A percentile compares a stretch with the other conserved stretches of the same genome.
Evolutionary conservation across 2,329 filamentous ascomycete species (phyloP).

Genomic region (Pseudodiploospora longispora): DNA sequence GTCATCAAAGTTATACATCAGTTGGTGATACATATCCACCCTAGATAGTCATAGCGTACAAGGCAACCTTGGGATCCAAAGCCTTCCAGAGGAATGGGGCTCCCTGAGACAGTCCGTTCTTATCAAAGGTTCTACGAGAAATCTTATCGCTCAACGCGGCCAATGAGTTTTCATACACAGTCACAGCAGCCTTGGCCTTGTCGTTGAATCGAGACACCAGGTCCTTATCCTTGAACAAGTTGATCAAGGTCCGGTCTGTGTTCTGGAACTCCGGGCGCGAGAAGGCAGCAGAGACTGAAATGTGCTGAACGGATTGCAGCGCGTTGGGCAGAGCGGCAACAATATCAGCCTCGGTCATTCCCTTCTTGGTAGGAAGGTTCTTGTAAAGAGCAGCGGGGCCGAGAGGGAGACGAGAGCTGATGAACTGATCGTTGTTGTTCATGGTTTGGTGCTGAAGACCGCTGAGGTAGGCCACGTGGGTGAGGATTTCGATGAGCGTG

Average conservation of each 20-base stretch:
- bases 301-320: slow-evolving; percentile 24
- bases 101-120: slow-evolving; percentile 32
- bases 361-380: slow-evolving; percentile 30
- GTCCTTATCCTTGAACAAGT: slow-evolving; percentile 30
- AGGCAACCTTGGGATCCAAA: slow-evolving; percentile 6
- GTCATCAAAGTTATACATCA: too few species aligned
- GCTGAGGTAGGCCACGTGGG: slow-evolving; percentile 22
- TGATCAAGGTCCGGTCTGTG: slow-evolving; percentile 27
- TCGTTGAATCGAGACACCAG: slow-evolving; percentile 23
- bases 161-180: slow-evolving; percentile 28
- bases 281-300: slow-evolving; percentile 29
- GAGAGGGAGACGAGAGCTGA: slow-evolving; percentile 29
- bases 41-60: too few species aligned
- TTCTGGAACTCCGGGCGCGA: slow-evolving; percentile 29
- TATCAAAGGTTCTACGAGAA: slow-evolving; percentile 28
- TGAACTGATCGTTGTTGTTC: slow-evolving; percentile 32
- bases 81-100: slow-evolving; percentile 36
- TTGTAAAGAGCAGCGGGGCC: slow-evolving; percentile 31
- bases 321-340: slow-evolving; percentile 25
- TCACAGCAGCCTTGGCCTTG: slow-evolving; percentile 23
- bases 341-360: slow-evolving; percentile 19
- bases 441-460: slow-evolving; percentile 28
- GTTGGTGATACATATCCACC: too few species aligned
- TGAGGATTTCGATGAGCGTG: slow-evolving; percentile 30
- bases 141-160: slow-evolving; percentile 27